Evolutionary conservation across 352 stramenopile genomes (phyloP).

Genomic region (Phytopythium oedochilum): DNA sequence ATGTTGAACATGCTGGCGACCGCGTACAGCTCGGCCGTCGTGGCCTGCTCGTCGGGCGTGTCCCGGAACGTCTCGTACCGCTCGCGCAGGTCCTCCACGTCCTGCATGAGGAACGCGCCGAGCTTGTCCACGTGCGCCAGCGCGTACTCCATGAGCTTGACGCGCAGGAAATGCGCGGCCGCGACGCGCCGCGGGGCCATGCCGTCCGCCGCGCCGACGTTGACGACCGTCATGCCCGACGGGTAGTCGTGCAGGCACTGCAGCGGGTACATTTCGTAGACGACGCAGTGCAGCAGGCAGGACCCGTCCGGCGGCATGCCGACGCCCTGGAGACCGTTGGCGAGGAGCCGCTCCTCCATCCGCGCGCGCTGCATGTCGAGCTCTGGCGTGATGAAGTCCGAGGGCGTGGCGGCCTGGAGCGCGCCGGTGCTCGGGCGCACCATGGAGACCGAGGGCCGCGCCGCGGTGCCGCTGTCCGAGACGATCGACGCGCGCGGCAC

Average conservation of each 20-base stretch:
- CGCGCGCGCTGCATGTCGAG: constrained; percentile 69
- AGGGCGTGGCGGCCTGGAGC: constrained; percentile 62
- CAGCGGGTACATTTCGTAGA: constrained; percentile 84
- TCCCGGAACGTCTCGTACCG: constrained; percentile 74
- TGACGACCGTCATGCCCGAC: constrained; percentile 69
- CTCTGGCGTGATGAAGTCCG: constrained; percentile 61
- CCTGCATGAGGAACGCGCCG: constrained; percentile 64
- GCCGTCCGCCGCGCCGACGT: constrained; percentile 73
- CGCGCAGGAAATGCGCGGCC: constrained; percentile 54
- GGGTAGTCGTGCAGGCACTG: constrained; percentile 73
- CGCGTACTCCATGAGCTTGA: constrained; percentile 73
- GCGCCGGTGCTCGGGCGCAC: constrained; percentile 32
- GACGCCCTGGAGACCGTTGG: constrained; percentile 58
- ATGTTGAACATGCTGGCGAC: constrained; percentile 82
- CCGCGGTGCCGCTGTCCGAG: constrained; percentile 5
- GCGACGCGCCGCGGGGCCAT: constrained; percentile 67
- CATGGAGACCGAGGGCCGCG: constrained; percentile 1
- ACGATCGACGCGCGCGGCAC: not conserved
- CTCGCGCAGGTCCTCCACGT: constrained; percentile 59
- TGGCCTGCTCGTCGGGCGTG: constrained; percentile 70
- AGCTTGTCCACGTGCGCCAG: constrained; percentile 57
- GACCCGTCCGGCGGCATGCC: constrained; percentile 81
- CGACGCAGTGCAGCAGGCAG: constrained; percentile 77
- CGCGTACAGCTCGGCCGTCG: constrained; percentile 72
- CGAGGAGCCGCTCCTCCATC: constrained; percentile 70